Conservation (phyloP, 352 stramenopile genomes). For the Thalassiosira livingstoniorum region DNA sequence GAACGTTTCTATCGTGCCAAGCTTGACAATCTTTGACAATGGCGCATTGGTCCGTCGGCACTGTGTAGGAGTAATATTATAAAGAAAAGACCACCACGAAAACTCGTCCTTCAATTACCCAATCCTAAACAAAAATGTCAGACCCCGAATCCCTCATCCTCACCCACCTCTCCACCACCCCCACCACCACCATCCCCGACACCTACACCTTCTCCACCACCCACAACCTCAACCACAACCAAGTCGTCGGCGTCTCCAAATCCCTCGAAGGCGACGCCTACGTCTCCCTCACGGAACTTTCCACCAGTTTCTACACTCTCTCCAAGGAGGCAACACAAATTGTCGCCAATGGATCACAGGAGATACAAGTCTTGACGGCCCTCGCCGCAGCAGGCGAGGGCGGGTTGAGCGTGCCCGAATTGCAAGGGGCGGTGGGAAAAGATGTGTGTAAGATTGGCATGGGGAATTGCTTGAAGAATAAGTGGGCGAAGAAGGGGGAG, state of each 20-base stretch:
- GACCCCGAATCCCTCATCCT: conserved; percentile 77
- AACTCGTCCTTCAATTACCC: not conserved
- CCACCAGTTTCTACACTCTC: conserved; percentile 91
- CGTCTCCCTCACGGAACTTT: conserved; percentile 83
- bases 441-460: conserved; percentile 94
- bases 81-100: no score
- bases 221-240: conserved; percentile 90
- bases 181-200: conserved; percentile 83
- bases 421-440: conserved; percentile 89
- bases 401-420: conserved; percentile 83
- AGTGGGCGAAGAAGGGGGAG: conserved; percentile 94
- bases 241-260: conserved; percentile 95
- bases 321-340: conserved; percentile 90
- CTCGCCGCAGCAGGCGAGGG: conserved; percentile 71
- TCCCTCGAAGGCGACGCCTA: conserved; percentile 94
- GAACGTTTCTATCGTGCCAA: no score
- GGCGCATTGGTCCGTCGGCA: no score
- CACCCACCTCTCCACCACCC: conserved; percentile 63
- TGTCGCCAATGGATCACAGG: conserved; percentile 78
- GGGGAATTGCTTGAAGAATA: conserved; percentile 97
- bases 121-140: conserved; percentile 45
- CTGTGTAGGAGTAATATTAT: no score
- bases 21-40: no score
- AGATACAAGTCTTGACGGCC: conserved; percentile 75
- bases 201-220: conserved; percentile 88